Conservation (phyloP, 2,329 filamentous ascomycete species). For the Fusarium sp. region DNA sequence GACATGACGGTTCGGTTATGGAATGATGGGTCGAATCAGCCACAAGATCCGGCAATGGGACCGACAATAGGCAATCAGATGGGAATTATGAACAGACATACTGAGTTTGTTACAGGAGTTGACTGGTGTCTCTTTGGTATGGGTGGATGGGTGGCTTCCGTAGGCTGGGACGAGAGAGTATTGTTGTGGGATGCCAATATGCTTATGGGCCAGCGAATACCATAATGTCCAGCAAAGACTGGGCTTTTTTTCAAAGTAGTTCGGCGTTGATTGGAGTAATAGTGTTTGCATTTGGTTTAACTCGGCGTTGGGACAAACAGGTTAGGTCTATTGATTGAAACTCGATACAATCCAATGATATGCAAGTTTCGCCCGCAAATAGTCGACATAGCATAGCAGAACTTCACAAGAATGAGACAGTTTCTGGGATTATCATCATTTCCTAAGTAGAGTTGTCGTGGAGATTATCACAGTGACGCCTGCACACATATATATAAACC, state of each 20-base stretch:
- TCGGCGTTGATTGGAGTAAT: constrained; percentile 41
- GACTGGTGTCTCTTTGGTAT: constrained; percentile 98
- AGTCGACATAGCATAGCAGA: background rate
- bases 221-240: constrained; percentile 17
- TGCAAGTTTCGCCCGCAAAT: background rate
- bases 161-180: constrained; percentile 93
- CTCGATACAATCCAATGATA: background rate
- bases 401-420: background rate
- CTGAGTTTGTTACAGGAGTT: constrained; percentile 94
- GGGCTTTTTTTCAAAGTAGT: background rate
- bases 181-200: constrained; percentile 89
- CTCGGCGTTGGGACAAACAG: constrained; percentile 1
- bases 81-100: constrained; percentile 91
- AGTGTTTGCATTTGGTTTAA: constrained; percentile 2
- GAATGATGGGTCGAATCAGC: constrained; percentile 76
- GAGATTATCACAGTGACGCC: constrained; percentile 42
- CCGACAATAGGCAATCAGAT: constrained; percentile 75
- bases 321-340: background rate
- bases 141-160: constrained; percentile 95
- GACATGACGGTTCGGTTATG: constrained; percentile 98
- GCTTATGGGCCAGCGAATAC: constrained; percentile 53
- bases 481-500: constrained; percentile 45
- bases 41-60: constrained; percentile 53
- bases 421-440: constrained; percentile 37
- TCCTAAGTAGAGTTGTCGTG: constrained; percentile 49